These are phyloP conservation scores for Rosa persica DNA, from an alignment of 306 rosid genomes.

Conservation along the genomic window DNA sequence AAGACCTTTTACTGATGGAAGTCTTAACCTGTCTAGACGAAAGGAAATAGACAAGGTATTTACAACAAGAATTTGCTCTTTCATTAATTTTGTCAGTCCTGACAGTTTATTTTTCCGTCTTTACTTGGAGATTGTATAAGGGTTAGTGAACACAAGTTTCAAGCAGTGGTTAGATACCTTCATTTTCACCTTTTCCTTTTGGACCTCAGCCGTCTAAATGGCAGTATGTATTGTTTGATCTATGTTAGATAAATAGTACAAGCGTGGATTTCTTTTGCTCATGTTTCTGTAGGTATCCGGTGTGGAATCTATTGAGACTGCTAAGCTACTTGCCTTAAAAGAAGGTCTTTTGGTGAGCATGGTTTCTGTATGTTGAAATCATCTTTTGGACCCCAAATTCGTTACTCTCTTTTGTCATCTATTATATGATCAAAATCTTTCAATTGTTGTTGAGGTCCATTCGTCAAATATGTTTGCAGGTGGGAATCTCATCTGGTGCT, in stretches of 20 bases:
- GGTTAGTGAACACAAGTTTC: too few relatives aligned
- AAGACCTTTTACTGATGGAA: background rate
- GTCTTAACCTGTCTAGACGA: background rate
- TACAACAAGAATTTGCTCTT: background rate
- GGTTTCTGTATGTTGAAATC: background rate
- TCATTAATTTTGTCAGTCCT: too few relatives aligned
- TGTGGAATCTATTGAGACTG: conserved; percentile 70
- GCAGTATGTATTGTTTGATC: too few relatives aligned
- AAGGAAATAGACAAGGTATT: background rate
- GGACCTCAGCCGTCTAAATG: background rate
- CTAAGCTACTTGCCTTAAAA: conserved; percentile 65
- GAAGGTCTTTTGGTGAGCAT: conserved; percentile 46
- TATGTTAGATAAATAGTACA: background rate
- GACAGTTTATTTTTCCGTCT: too few relatives aligned
- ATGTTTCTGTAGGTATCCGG: conserved; percentile 42
- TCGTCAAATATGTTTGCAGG: conserved; percentile 36
- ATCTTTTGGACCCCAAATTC: too few relatives aligned
- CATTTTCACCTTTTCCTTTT: too few relatives aligned
- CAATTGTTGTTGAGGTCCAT: background rate
- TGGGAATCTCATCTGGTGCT: conserved; percentile 90
- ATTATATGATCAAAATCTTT: background rate
- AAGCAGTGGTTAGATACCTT: too few relatives aligned
- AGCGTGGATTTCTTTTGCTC: background rate
- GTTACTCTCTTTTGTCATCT: background rate
- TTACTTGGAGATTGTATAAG: too few relatives aligned